Conservation (phyloP, 306 rosid species). For the Cucurbita pepo region DNA sequence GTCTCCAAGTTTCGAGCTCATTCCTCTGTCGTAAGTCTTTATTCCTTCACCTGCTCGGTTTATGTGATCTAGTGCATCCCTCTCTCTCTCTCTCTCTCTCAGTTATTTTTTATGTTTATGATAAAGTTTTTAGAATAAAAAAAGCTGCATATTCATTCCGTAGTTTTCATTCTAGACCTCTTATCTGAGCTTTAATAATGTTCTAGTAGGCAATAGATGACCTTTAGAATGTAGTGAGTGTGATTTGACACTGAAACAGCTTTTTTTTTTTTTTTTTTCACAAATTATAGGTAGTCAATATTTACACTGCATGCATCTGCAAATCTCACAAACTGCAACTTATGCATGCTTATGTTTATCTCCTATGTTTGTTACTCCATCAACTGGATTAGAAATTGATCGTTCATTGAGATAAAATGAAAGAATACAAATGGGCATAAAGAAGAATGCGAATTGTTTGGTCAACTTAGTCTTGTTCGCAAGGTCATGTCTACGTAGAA, state of each 20-base stretch:
- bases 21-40: constrained; percentile 53
- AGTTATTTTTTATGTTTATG: not conserved
- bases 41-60: not conserved
- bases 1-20: constrained; percentile 74
- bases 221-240: not conserved
- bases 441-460: not conserved
- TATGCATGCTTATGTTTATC: not conserved
- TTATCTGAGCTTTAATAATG: not conserved
- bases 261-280: not conserved
- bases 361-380: not conserved
- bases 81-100: not conserved
- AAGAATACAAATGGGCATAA: too few relatives aligned
- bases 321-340: not conserved
- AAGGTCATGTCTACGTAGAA: not conserved
- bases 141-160: not conserved
- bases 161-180: not conserved
- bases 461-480: not conserved
- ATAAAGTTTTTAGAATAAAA: not conserved
- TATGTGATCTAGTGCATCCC: not conserved
- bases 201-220: not conserved
- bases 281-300: not conserved
- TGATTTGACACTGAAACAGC: not conserved
- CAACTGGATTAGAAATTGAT: not conserved
- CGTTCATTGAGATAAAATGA: not conserved
- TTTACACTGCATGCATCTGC: not conserved